phyloP scores from a whole-genome alignment of 163 green algal species.

The Prototheca wickerhamii region DNA sequence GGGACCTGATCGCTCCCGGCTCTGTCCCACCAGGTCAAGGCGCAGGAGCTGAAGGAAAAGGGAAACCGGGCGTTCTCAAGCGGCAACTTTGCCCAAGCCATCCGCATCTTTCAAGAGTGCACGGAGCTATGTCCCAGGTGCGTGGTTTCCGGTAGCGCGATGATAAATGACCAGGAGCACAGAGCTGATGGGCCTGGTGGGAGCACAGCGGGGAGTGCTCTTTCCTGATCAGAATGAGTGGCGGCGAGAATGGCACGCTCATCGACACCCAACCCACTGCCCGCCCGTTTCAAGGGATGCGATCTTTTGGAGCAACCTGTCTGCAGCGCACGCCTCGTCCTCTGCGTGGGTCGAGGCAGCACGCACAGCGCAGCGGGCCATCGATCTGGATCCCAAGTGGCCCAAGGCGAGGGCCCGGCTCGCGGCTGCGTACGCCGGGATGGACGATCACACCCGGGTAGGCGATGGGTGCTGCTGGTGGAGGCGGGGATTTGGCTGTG shows the following conservation, averaged over 20 bases:
- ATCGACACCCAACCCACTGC: background rate
- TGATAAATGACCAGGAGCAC: background rate
- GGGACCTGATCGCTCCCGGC: too few species aligned
- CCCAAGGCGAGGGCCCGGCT: constrained; percentile 47
- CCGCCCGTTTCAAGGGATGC: constrained; percentile 30
- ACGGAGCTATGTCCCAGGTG: constrained; percentile 28
- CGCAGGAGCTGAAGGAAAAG: constrained; percentile 54
- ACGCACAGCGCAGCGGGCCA: constrained; percentile 37
- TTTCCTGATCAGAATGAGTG: background rate
- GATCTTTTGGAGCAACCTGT: constrained; percentile 67
- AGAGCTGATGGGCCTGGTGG: too few species aligned
- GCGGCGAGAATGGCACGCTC: background rate
- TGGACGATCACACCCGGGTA: constrained; percentile 32
- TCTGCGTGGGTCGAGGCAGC: constrained; percentile 36
- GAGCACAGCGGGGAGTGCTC: background rate
- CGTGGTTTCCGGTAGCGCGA: background rate
- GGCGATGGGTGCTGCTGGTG: too few species aligned
- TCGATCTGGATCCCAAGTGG: constrained; percentile 51
- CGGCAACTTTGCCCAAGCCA: constrained; percentile 53
- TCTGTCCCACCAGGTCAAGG: constrained; percentile 19
- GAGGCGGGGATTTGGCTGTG: too few species aligned
- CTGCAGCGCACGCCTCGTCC: constrained; percentile 37
- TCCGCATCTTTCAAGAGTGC: constrained; percentile 55
- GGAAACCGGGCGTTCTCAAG: constrained; percentile 65
- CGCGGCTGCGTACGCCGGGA: constrained; percentile 38